Evolutionary conservation across 345 rosid species (phyloP).

Genomic region (Hibiscus trionum): DNA sequence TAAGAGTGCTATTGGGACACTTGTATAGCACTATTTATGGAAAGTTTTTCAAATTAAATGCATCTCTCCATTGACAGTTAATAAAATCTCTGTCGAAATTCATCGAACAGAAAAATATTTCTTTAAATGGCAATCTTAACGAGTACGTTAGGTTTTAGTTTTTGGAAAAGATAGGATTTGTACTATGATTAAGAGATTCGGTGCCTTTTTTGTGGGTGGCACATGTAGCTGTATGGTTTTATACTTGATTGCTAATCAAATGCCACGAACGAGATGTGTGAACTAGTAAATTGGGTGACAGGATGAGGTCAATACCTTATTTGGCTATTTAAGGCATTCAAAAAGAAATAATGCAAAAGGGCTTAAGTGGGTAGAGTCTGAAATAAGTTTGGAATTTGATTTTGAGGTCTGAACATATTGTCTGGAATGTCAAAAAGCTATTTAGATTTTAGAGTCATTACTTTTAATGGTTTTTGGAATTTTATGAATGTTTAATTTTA

Average conservation of each 20-base stretch:
- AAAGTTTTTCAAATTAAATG: constrained; percentile 1
- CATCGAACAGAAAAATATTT: neutral
- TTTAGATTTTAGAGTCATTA: neutral
- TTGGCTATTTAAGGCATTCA: neutral
- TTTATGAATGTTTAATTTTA: neutral
- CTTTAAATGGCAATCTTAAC: neutral
- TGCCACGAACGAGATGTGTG: neutral
- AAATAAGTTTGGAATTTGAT: neutral
- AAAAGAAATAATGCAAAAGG: no score
- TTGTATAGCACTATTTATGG: neutral
- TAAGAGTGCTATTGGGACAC: neutral
- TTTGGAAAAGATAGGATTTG: neutral
- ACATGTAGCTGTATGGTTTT: neutral
- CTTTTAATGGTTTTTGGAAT: no score
- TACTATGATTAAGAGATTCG: neutral
- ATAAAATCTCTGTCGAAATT: neutral
- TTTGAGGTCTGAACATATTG: neutral
- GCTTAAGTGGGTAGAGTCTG: no score
- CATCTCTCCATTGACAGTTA: neutral
- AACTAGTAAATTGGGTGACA: neutral
- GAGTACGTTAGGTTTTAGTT: neutral
- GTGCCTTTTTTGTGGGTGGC: neutral
- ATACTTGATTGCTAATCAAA: neutral
- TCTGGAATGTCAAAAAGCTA: neutral
- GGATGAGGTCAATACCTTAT: neutral